A percentile compares a stretch with the other conserved stretches of the same genome.
phyloP scores from a whole-genome alignment of 2,329 filamentous ascomycete species.

The Anthostomella pinea region DNA sequence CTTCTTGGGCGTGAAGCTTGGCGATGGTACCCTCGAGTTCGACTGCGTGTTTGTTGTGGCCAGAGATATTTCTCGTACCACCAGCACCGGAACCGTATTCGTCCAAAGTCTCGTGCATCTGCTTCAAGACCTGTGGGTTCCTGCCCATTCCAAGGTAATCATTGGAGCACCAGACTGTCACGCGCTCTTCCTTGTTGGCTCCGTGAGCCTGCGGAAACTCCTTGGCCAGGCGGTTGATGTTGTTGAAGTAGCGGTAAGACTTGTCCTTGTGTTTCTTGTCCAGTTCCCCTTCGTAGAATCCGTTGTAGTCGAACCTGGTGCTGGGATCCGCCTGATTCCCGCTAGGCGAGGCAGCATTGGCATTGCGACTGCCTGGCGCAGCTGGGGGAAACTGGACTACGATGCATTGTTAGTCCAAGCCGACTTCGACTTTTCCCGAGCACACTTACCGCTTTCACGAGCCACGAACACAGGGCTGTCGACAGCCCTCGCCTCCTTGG shows the following conservation, averaged over 20 bases:
- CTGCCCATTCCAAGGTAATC: conserved; percentile 98
- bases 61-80: conserved; percentile 95
- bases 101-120: conserved; percentile 93
- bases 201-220: conserved; percentile 96
- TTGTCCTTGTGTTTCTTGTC: conserved; percentile 99
- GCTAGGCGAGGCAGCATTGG: conserved; percentile 24
- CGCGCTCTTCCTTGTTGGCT: conserved; percentile 74
- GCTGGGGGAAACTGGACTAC: conserved; percentile 36
- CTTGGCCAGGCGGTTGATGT: conserved; percentile 96
- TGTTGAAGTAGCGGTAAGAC: conserved; percentile 99
- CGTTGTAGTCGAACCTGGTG: conserved; percentile 83
- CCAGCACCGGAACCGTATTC: conserved; percentile 93
- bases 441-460: conserved; percentile 48
- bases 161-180: conserved; percentile 99
- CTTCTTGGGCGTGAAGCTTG: conserved; percentile 86
- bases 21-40: conserved; percentile 78
- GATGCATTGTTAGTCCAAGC: conserved; percentile 15
- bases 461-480: conserved; percentile 53
- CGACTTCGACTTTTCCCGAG: background rate
- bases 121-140: conserved; percentile 79
- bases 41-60: conserved; percentile 93
- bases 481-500: conserved; percentile 75
- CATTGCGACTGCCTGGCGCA: conserved; percentile 28
- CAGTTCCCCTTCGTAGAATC: conserved; percentile 81
- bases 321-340: conserved; percentile 24